Conservation (phyloP, 768 basidiomycete genomes). For the Baorangia bicolor region DNA sequence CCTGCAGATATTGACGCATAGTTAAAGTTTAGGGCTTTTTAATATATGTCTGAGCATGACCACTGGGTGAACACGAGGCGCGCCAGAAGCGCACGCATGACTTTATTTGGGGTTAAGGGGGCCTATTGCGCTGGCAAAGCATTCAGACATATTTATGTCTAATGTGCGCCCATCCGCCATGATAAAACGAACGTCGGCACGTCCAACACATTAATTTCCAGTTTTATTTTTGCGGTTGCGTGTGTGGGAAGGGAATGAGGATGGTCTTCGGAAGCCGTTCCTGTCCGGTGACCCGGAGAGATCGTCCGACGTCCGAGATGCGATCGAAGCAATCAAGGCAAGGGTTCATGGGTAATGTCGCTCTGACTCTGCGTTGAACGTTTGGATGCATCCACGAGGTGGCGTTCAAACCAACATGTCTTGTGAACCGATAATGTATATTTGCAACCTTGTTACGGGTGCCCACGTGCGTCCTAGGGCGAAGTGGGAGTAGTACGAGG, state of each 20-base stretch:
- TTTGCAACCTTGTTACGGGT: background rate
- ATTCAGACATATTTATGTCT: background rate
- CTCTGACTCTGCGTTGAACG: background rate
- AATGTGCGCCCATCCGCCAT: background rate
- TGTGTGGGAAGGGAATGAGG: background rate
- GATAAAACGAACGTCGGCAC: background rate
- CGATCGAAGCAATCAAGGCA: background rate
- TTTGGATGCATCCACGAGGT: background rate
- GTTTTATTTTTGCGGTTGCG: background rate
- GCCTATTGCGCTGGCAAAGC: background rate
- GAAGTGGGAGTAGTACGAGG: background rate
- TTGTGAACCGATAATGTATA: background rate
- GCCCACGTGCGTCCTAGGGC: background rate
- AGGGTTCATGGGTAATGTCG: background rate
- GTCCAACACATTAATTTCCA: background rate
- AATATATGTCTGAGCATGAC: slow-evolving; percentile 2
- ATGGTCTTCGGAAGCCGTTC: background rate
- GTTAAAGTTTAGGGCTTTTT: slow-evolving; percentile 22
- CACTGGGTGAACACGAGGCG: slow-evolving; percentile 25
- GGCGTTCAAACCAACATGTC: background rate
- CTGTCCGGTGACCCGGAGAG: background rate
- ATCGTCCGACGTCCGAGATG: slow-evolving; percentile 13
- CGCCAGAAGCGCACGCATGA: slow-evolving; percentile 27
- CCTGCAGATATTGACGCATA: slow-evolving; percentile 14
- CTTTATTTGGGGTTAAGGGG: slow-evolving; percentile 25